Conservation (phyloP, 2,329 filamentous ascomycete species). For the Venturia aucupariae region DNA sequence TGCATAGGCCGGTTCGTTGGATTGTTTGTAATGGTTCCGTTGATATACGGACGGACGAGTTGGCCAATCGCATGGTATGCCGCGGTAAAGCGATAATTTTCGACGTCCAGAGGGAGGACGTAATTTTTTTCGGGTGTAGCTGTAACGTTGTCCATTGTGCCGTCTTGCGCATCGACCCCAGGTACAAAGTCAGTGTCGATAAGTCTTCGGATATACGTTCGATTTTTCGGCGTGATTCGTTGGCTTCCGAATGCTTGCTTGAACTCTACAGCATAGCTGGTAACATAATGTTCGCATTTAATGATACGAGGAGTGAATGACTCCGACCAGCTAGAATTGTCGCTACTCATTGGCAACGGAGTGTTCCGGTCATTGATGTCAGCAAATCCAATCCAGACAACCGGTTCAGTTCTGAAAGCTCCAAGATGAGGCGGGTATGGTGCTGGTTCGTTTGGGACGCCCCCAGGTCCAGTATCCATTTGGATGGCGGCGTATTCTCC, state of each 20-base stretch:
- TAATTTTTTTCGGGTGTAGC: conserved; percentile 21
- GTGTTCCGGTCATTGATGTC: conserved; percentile 22
- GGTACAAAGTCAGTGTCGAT: conserved; percentile 21
- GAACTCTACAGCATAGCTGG: conserved; percentile 28
- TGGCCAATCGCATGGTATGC: conserved; percentile 27
- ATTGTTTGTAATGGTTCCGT: conserved; percentile 24
- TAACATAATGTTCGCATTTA: conserved; percentile 27
- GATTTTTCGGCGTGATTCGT: conserved; percentile 19
- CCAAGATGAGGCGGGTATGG: conserved; percentile 23
- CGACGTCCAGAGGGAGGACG: conserved; percentile 21
- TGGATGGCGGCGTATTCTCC: conserved; percentile 27
- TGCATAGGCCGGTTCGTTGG: conserved; percentile 21
- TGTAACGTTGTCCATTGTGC: conserved; percentile 16
- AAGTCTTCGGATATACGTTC: conserved; percentile 24
- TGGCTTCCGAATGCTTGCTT: conserved; percentile 24
- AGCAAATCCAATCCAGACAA: conserved; percentile 28
- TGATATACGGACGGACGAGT: conserved; percentile 27
- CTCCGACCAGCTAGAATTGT: conserved; percentile 25
- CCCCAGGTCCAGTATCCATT: conserved; percentile 19
- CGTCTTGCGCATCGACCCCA: not conserved
- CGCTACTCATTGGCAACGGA: conserved; percentile 19
- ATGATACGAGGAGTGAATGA: conserved; percentile 26
- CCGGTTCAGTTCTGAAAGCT: conserved; percentile 26
- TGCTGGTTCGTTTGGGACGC: conserved; percentile 20
- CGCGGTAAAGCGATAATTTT: conserved; percentile 25